A percentile compares a stretch with the other conserved stretches of the same genome.
Evolutionary conservation across 768 basidiomycete genomes (phyloP).

Genomic region (Pleurotus salmoneostramineus): DNA sequence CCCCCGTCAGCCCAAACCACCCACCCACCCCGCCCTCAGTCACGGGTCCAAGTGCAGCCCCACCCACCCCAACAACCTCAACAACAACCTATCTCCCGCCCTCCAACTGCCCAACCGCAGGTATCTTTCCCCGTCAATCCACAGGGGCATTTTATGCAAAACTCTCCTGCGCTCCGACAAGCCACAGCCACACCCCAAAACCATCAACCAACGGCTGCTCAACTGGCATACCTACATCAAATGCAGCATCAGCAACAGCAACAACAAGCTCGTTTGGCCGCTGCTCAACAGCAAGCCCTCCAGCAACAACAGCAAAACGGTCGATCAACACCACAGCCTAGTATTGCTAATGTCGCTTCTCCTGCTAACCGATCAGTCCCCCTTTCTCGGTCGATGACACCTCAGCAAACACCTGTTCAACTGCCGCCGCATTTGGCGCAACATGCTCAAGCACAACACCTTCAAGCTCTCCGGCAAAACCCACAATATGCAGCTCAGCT

Average conservation of each 20-base stretch:
- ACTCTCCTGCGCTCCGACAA: conserved; percentile 4
- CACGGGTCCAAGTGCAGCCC: conserved; percentile 10
- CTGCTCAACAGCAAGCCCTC: conserved; percentile 11
- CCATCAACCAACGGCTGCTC: conserved; percentile 13
- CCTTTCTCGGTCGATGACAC: conserved; percentile 25
- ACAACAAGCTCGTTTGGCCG: neutral
- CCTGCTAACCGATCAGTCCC: conserved; percentile 31
- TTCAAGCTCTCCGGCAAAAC: conserved; percentile 14
- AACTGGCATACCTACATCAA: conserved; percentile 10
- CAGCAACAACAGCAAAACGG: conserved; percentile 16
- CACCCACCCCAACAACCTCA: conserved; percentile 7
- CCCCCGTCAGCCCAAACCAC: conserved; percentile 1
- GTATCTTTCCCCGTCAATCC: neutral
- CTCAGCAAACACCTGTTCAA: conserved; percentile 20
- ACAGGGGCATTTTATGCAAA: neutral
- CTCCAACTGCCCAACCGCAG: conserved; percentile 8
- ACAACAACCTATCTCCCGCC: conserved; percentile 9
- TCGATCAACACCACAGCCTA: conserved; percentile 24
- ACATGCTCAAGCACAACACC: conserved; percentile 16
- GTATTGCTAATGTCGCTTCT: conserved; percentile 13
- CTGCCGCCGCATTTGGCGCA: conserved; percentile 15
- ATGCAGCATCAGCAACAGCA: conserved; percentile 11
- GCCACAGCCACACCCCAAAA: conserved; percentile 11
- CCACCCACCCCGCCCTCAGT: conserved; percentile 7
- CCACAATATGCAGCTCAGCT: conserved; percentile 19